Evolutionary conservation across 2,329 filamentous ascomycete genomes (phyloP).

Genomic region (Neoarthrinium moseri): DNA sequence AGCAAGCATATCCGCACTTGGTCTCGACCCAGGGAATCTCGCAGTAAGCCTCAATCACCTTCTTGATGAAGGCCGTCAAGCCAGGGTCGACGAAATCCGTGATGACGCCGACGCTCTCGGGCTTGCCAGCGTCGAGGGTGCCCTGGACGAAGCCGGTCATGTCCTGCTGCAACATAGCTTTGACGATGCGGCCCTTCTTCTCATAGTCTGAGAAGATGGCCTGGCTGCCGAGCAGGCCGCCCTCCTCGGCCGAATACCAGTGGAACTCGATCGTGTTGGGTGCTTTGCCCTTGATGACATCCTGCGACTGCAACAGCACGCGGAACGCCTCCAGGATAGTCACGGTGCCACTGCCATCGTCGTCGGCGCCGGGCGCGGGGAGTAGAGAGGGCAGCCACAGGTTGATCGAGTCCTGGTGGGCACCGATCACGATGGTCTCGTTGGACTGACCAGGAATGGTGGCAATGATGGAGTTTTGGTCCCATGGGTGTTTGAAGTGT

Average conservation of each 20-base stretch:
- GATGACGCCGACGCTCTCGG: slow-evolving; percentile 88
- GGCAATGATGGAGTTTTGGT: slow-evolving; percentile 87
- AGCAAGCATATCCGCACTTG: slow-evolving; percentile 85
- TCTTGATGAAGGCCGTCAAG: slow-evolving; percentile 88
- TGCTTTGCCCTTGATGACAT: slow-evolving; percentile 68
- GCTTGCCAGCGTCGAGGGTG: slow-evolving; percentile 77
- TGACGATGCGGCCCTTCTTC: slow-evolving; percentile 70
- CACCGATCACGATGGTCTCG: slow-evolving; percentile 83
- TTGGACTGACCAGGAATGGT: slow-evolving; percentile 84
- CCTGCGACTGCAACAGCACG: slow-evolving; percentile 71
- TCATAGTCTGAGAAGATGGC: slow-evolving; percentile 85
- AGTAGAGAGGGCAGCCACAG: slow-evolving; percentile 82
- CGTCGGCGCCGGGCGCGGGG: slow-evolving; percentile 88
- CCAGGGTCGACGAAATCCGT: slow-evolving; percentile 84
- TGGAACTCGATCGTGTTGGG: slow-evolving; percentile 93
- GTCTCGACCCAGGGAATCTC: slow-evolving; percentile 83
- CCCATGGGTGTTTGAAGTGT: slow-evolving; percentile 81
- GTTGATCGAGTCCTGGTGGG: slow-evolving; percentile 95
- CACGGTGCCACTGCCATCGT: slow-evolving; percentile 89
- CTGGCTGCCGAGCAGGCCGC: slow-evolving; percentile 68
- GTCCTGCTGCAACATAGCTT: slow-evolving; percentile 97
- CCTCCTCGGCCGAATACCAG: slow-evolving; percentile 80
- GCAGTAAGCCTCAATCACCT: slow-evolving; percentile 84
- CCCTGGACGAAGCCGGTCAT: slow-evolving; percentile 91
- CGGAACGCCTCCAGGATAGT: slow-evolving; percentile 92